Percentiles rank a stretch among this genome's conserved stretches.
phyloP scores from a whole-genome alignment of 2,329 filamentous ascomycete genomes.

The Botryotinia calthae region DNA sequence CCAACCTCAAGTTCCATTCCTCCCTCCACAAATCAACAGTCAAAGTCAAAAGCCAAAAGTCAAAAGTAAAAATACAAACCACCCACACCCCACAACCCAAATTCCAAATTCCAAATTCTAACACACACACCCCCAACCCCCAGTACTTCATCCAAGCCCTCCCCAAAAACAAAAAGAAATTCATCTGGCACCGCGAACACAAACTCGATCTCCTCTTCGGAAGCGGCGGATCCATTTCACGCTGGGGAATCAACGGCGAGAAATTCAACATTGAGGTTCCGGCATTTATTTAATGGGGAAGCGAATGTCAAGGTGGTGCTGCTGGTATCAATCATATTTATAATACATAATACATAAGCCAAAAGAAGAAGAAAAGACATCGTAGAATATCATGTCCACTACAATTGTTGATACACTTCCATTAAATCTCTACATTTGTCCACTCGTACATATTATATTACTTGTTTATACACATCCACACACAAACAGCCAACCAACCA shows the following conservation, averaged over 20 bases:
- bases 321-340: neutral
- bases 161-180: neutral
- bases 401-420: neutral
- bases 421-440: neutral
- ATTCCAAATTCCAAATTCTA: neutral
- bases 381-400: neutral
- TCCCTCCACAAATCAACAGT: too few species aligned
- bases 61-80: too few species aligned
- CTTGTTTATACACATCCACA: neutral
- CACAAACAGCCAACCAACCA: neutral
- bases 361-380: too few species aligned
- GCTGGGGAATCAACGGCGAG: neutral
- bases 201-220: neutral
- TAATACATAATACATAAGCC: neutral
- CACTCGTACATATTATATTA: neutral
- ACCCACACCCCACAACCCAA: neutral
- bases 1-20: neutral
- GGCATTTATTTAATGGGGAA: neutral
- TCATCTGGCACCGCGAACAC: neutral
- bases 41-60: too few species aligned
- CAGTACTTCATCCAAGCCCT: neutral
- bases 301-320: neutral
- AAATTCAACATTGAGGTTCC: neutral
- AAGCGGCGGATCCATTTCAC: neutral
- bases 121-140: neutral